A percentile compares a stretch with the other conserved stretches of the same genome.
Evolutionary conservation across 352 stramenopile species (phyloP).

Genomic region (Elongisporangium prolatum): DNA sequence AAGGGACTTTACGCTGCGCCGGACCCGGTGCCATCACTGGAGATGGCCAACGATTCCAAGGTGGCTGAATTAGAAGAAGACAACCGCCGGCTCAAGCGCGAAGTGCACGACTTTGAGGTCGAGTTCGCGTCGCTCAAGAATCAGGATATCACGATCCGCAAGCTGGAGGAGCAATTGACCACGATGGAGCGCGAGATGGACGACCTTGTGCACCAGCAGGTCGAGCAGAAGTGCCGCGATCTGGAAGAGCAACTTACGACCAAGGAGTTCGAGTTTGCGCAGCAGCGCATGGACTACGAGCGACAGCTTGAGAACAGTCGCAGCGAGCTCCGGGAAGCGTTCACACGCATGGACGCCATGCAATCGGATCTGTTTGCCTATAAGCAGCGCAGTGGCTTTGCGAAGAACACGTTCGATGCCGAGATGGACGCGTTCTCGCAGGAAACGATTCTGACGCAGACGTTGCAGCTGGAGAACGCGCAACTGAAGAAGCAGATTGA

Average conservation of each 20-base stretch:
- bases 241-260: slow-evolving; percentile 61
- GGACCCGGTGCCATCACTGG: slow-evolving; percentile 76
- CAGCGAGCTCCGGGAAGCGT: slow-evolving; percentile 53
- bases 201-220: slow-evolving; percentile 50
- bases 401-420: slow-evolving; percentile 55
- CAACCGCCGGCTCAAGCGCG: slow-evolving; percentile 86
- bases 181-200: slow-evolving; percentile 76
- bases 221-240: slow-evolving; percentile 53
- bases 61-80: slow-evolving; percentile 87
- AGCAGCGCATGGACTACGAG: slow-evolving; percentile 79
- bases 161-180: slow-evolving; percentile 89
- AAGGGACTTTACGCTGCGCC: slow-evolving; percentile 81
- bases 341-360: slow-evolving; percentile 82
- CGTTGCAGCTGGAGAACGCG: slow-evolving; percentile 75
- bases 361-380: slow-evolving; percentile 89
- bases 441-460: slow-evolving; percentile 72
- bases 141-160: slow-evolving; percentile 96
- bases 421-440: slow-evolving; percentile 90
- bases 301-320: slow-evolving; percentile 56
- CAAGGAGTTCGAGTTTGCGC: slow-evolving; percentile 66
- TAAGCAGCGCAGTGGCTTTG: slow-evolving; percentile 70
- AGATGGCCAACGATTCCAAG: slow-evolving; percentile 45
- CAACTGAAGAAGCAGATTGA: slow-evolving; percentile 87
- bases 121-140: slow-evolving; percentile 95
- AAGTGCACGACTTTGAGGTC: slow-evolving; percentile 91